These are phyloP conservation scores for Beverwykella pulmonaria DNA, from an alignment of 495 filamentous ascomycete genomes.

Conservation along the genomic window DNA sequence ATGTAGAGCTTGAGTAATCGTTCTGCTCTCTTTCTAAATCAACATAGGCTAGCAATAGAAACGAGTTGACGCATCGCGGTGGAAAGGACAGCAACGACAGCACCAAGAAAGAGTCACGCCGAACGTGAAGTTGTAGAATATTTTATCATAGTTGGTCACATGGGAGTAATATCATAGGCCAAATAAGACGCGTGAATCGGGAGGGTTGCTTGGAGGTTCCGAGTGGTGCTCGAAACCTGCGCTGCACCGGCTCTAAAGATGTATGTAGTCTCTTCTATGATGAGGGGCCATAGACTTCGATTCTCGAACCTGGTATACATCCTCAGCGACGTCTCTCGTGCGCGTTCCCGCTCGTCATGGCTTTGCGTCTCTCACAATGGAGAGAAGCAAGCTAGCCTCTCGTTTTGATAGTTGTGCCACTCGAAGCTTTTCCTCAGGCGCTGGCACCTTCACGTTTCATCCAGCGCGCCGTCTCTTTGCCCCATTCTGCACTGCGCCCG, in stretches of 20 bases:
- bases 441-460: neutral
- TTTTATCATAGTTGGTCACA: no score
- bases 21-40: no score
- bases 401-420: neutral
- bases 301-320: no score
- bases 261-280: neutral
- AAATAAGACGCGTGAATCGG: neutral
- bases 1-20: no score
- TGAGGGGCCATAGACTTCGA: no score
- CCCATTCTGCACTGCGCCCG: slow-evolving; percentile 33
- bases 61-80: no score
- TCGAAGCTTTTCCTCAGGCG: neutral
- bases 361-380: neutral
- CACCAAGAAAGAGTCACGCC: no score
- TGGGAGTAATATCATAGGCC: neutral
- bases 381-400: neutral
- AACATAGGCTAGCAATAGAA: no score
- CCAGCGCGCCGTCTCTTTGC: slow-evolving; percentile 30
- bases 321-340: neutral
- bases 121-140: no score
- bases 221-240: neutral
- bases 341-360: neutral
- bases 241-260: neutral
- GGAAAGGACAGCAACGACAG: no score
- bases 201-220: neutral